Conservation (phyloP, 163 green algal genomes). For the Smithsoniella earleae region DNA sequence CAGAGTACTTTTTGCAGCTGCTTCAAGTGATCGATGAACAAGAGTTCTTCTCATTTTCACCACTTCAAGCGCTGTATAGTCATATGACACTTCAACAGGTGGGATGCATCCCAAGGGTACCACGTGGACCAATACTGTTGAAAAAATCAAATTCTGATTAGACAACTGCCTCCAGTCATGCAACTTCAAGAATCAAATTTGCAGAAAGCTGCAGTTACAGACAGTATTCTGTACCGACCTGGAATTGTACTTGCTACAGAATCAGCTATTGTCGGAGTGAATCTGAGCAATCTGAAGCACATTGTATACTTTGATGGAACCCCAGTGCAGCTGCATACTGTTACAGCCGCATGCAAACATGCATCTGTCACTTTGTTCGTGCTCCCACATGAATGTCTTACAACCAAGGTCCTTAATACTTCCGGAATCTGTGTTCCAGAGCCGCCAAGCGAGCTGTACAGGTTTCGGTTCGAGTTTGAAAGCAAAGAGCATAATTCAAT, state of each 20-base stretch:
- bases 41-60: background rate
- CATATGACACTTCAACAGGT: constrained; percentile 17
- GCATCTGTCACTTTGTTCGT: background rate
- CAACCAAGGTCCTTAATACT: background rate
- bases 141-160: background rate
- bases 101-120: background rate
- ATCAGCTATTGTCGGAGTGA: background rate
- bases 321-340: background rate
- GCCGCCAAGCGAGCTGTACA: too few relatives aligned
- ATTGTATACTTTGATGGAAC: background rate
- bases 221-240: background rate
- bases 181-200: background rate
- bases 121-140: background rate
- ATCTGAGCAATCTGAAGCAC: background rate
- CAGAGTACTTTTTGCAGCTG: background rate
- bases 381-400: background rate
- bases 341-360: background rate
- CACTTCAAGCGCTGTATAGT: background rate
- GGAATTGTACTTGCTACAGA: background rate
- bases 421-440: too few relatives aligned
- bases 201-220: background rate
- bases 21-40: background rate
- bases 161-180: background rate
- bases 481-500: too few relatives aligned
- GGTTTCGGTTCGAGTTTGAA: too few relatives aligned